Evolutionary conservation across 2,329 filamentous ascomycete genomes (phyloP), one percentile per base, ranked within the genome.

Genomic region (Hymenoscyphus albidus): DNA sequence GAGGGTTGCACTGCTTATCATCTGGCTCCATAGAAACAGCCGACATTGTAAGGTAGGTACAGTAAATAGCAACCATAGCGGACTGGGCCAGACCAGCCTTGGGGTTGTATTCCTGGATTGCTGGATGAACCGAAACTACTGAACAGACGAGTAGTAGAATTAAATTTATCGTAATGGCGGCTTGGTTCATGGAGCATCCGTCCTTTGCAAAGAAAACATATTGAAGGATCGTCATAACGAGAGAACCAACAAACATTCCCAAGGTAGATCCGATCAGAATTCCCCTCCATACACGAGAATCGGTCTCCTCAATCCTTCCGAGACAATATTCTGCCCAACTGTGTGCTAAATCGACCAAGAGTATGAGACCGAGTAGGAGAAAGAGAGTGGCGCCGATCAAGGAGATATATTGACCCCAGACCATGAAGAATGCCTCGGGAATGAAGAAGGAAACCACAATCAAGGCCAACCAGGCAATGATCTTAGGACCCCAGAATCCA

Each of bases 21-120:
- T 98, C 94, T 0, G 95, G 95, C 74, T 99, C 94, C 95, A 99
- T 98, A 63, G 93, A 96, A 0, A 99, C 95, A 32, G 95, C 95
- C 2, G 93, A 97, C 88, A 99, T 92, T 70, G 95, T 99, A 63
- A 99, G 86, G 76, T 99, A 99, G 55, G 95, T 98, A 85, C 95
- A 99, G 82, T 99, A 99, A 65, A 97, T 86, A 18, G 93, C 92
- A 56, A 99, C 95, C 86, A 98, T 97, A 67, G 95, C 94, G 54
- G 93, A 93, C 76, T 99, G 95, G n/a, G 95, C 95, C 65, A 99
- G 84, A 59, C 95, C 95, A 54, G 95, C 95, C 75, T 94, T 93
- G 58, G 93, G 88, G 77, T 99, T 99, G 76, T 89, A 89, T 74
- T 93, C 92, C 77, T 99, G 95, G 14, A 99, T 87, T 0, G 85